Evolutionary conservation across 805 yeast species (phyloP).

Genomic region (Candida sonorensis): DNA sequence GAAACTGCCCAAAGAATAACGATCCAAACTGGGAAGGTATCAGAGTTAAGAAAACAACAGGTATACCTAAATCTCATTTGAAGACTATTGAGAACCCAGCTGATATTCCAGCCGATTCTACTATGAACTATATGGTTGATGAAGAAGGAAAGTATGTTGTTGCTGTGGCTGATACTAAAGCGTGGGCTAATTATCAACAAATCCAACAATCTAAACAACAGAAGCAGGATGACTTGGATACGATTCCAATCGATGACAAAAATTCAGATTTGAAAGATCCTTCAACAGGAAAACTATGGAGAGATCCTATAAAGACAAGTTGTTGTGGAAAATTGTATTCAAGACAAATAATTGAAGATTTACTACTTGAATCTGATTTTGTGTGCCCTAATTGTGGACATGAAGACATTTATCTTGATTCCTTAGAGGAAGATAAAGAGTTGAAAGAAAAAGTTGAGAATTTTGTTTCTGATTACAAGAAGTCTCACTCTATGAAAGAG

Average conservation of each 20-base stretch:
- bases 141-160: conserved; percentile 95
- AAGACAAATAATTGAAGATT: conserved; percentile 54
- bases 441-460: conserved; percentile 46
- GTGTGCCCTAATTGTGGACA: conserved; percentile 82
- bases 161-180: conserved; percentile 87
- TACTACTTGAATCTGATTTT: conserved; percentile 75
- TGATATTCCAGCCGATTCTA: conserved; percentile 42
- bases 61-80: conserved; percentile 92
- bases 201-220: conserved; percentile 38
- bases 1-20: conserved; percentile 87
- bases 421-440: conserved; percentile 55
- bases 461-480: conserved; percentile 34
- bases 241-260: conserved; percentile 41
- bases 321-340: conserved; percentile 56
- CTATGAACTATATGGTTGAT: conserved; percentile 68
- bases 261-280: conserved; percentile 68
- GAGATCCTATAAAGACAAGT: conserved; percentile 73
- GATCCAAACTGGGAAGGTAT: conserved; percentile 95
- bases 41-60: conserved; percentile 86
- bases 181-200: conserved; percentile 85
- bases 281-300: conserved; percentile 48
- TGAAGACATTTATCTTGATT: conserved; percentile 71
- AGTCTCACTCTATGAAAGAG: conserved; percentile 6
- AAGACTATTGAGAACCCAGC: conserved; percentile 79
- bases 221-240: conserved; percentile 15